A percentile compares a stretch with the other conserved stretches of the same genome.
These are phyloP conservation scores for Boletus bicolor DNA, from an alignment of 768 basidiomycete species.

Conservation along the genomic window DNA sequence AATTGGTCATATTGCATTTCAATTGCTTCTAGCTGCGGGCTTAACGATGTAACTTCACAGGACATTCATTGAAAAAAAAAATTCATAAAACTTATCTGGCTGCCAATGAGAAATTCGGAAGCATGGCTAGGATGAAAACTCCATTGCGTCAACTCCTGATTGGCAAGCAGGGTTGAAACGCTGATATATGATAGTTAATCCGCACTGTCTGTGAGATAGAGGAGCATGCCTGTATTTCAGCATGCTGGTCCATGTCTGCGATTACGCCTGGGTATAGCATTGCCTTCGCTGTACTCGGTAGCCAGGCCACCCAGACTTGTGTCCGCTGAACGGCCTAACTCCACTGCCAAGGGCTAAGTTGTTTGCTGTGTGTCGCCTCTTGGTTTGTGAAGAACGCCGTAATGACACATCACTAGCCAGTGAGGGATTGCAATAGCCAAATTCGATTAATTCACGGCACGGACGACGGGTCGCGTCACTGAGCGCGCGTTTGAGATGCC, in stretches of 20 bases:
- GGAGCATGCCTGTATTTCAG: neutral
- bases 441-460: conserved; percentile 33
- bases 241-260: neutral
- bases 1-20: neutral
- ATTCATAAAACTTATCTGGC: neutral
- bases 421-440: conserved; percentile 31
- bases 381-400: conserved; percentile 25
- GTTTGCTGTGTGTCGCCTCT: conserved; percentile 24
- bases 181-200: neutral
- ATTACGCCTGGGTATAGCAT: neutral
- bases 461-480: conserved; percentile 25
- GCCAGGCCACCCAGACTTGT: neutral
- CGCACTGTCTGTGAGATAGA: neutral
- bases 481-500: conserved; percentile 27
- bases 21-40: neutral
- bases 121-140: neutral
- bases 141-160: neutral
- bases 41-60: conserved; percentile 1
- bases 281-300: neutral
- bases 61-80: neutral
- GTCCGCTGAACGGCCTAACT: neutral
- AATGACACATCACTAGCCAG: conserved; percentile 28
- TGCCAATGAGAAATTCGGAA: neutral
- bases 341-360: neutral
- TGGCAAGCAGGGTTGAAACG: neutral